These are phyloP conservation scores for Phytophthora sp. DNA, from an alignment of 352 stramenopile genomes.

Conservation along the genomic window DNA sequence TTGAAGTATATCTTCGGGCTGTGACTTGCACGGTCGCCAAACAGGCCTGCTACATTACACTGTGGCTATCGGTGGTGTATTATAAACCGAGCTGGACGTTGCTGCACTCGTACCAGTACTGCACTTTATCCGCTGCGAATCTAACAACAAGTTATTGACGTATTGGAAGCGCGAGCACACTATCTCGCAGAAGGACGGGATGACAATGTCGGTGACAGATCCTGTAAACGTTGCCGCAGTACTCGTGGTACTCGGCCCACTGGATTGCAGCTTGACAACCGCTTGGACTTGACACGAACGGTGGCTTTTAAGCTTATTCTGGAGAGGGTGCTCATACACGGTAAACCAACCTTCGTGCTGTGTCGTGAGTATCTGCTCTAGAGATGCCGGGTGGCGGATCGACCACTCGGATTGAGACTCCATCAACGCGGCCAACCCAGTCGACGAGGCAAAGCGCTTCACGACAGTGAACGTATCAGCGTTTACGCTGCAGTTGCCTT, in stretches of 20 bases:
- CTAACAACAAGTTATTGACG: constrained; percentile 29
- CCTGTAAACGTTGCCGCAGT: constrained; percentile 16
- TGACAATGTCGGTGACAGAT: constrained; percentile 18
- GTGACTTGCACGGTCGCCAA: too few relatives aligned
- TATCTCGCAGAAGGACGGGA: constrained; percentile 32
- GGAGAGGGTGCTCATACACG: background rate
- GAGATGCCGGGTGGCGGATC: background rate
- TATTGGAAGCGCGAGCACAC: constrained; percentile 22
- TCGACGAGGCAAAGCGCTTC: constrained; percentile 6
- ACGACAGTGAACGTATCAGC: constrained; percentile 9
- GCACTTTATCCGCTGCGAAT: too few relatives aligned
- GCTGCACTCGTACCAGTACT: too few relatives aligned
- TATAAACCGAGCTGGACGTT: too few relatives aligned
- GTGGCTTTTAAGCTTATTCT: background rate
- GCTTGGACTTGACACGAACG: constrained; percentile 8
- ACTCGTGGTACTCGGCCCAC: background rate
- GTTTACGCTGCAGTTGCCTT: background rate
- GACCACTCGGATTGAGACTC: constrained; percentile 19
- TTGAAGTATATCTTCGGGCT: too few relatives aligned
- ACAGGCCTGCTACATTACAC: too few relatives aligned
- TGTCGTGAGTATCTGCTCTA: constrained; percentile 5
- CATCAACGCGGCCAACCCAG: constrained; percentile 11
- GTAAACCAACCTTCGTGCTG: constrained; percentile 14
- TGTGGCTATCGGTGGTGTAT: too few relatives aligned
- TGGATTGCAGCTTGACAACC: constrained; percentile 11